Evolutionary conservation across 805 yeast species (phyloP).

Genomic region (Lipomyces lipofer): DNA sequence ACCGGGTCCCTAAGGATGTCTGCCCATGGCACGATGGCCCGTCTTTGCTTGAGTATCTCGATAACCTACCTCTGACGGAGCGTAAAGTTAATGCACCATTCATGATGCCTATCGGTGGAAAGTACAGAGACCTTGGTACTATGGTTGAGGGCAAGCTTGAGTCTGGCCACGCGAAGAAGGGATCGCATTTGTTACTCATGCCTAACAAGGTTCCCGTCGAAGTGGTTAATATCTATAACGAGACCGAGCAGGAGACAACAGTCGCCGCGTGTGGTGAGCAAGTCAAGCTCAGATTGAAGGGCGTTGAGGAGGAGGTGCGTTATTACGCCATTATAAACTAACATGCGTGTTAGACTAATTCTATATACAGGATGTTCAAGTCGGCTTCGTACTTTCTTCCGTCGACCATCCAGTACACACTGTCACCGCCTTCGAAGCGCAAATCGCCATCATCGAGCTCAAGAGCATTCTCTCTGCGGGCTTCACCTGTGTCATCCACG

Average conservation of each 20-base stretch:
- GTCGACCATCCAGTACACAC: constrained; percentile 85
- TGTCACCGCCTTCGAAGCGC: constrained; percentile 89
- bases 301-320: constrained; percentile 82
- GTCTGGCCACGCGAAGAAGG: constrained; percentile 88
- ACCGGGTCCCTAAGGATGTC: constrained; percentile 64
- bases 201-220: constrained; percentile 86
- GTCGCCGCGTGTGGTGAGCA: constrained; percentile 95
- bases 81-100: constrained; percentile 93
- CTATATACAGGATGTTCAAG: constrained; percentile 59
- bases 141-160: constrained; percentile 98
- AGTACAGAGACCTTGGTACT: constrained; percentile 96
- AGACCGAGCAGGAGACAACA: constrained; percentile 91
- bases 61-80: constrained; percentile 72
- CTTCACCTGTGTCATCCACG: constrained; percentile 96
- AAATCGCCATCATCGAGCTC: constrained; percentile 94
- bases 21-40: constrained; percentile 98
- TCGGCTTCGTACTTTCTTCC: constrained; percentile 90
- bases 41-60: constrained; percentile 84
- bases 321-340: not conserved
- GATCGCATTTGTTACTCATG: constrained; percentile 76
- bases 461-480: constrained; percentile 94
- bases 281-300: constrained; percentile 87
- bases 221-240: constrained; percentile 84
- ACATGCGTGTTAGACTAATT: not conserved
- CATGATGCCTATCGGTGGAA: constrained; percentile 93